Evolutionary conservation across 352 stramenopile genomes (phyloP).

Genomic region (Phytophthora crassamura): DNA sequence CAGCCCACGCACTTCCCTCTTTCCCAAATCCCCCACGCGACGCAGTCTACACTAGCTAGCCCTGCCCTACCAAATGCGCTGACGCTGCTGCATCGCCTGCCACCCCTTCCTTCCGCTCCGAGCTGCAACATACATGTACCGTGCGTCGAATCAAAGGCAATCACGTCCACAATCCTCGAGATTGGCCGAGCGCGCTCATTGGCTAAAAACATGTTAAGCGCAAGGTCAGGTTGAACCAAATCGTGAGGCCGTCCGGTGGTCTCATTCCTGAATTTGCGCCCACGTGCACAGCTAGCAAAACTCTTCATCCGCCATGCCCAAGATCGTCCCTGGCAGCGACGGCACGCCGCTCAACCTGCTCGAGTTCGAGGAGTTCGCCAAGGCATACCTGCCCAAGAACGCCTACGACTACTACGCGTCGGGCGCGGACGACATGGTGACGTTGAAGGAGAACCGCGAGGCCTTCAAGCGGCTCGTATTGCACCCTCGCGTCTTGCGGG

Average conservation of each 20-base stretch:
- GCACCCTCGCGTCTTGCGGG: constrained; percentile 93
- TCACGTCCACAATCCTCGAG: constrained; percentile 7
- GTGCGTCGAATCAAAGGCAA: neutral
- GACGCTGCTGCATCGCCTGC: too few relatives aligned
- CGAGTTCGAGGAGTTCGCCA: constrained; percentile 90
- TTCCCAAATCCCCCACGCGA: neutral
- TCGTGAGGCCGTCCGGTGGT: neutral
- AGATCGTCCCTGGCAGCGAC: constrained; percentile 74
- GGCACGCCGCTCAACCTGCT: constrained; percentile 84
- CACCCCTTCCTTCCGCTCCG: neutral
- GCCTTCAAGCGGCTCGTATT: constrained; percentile 95
- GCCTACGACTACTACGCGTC: constrained; percentile 92
- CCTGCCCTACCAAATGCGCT: too few relatives aligned
- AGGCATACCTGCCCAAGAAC: constrained; percentile 89
- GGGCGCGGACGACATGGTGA: constrained; percentile 92
- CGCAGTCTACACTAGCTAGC: neutral
- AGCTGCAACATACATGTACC: too few relatives aligned
- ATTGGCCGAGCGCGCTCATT: constrained; percentile 30
- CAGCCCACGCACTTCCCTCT: neutral
- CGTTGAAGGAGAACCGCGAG: constrained; percentile 79
- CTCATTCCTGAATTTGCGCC: constrained; percentile 14
- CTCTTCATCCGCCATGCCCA: constrained; percentile 34
- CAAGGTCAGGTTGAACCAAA: constrained; percentile 26
- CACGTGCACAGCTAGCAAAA: constrained; percentile 16
- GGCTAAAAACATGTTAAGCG: constrained; percentile 20